Evolutionary conservation across 192 early-diverging fungal species (phyloP).

Genomic region (Cladochytrium replicatum): DNA sequence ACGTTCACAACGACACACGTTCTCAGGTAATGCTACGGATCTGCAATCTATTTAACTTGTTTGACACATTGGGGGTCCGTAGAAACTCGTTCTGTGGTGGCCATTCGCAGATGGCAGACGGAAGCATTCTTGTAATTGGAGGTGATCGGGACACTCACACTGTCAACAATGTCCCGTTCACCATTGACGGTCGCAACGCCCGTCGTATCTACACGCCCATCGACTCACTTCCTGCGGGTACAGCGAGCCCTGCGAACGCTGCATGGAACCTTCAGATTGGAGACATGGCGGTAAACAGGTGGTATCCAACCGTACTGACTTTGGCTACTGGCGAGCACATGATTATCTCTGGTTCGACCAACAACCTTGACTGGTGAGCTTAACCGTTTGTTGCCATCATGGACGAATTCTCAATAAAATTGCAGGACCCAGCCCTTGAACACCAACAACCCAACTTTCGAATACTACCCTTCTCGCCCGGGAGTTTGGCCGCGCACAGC

Average conservation of each 20-base stretch:
- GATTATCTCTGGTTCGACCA: constrained; percentile 11
- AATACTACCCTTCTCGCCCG: constrained; percentile 21
- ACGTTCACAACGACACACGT: too few species aligned
- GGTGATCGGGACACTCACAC: constrained; percentile 26
- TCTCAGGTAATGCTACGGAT: too few species aligned
- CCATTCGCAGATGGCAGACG: constrained; percentile 25
- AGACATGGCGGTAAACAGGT: not conserved
- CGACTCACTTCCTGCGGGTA: too few species aligned
- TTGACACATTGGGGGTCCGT: too few species aligned
- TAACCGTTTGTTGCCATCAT: constrained; percentile 5
- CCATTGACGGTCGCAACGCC: not conserved
- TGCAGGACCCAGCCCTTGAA: too few species aligned
- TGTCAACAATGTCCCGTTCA: constrained; percentile 3
- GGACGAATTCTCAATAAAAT: not conserved
- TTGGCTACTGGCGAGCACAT: constrained; percentile 13
- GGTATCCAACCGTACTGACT: constrained; percentile 19
- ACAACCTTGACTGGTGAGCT: constrained; percentile 21
- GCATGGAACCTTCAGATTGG: constrained; percentile 4
- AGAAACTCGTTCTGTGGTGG: constrained; percentile 36
- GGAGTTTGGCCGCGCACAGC: not conserved
- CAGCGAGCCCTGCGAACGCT: too few species aligned
- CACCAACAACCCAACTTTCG: constrained; percentile 31
- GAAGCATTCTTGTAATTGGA: constrained; percentile 24
- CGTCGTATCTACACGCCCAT: not conserved
- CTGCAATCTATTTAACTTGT: too few species aligned